These are phyloP conservation scores for Cladosporium sphaerospermum DNA, from an alignment of 2,329 filamentous ascomycete species.

Conservation along the genomic window DNA sequence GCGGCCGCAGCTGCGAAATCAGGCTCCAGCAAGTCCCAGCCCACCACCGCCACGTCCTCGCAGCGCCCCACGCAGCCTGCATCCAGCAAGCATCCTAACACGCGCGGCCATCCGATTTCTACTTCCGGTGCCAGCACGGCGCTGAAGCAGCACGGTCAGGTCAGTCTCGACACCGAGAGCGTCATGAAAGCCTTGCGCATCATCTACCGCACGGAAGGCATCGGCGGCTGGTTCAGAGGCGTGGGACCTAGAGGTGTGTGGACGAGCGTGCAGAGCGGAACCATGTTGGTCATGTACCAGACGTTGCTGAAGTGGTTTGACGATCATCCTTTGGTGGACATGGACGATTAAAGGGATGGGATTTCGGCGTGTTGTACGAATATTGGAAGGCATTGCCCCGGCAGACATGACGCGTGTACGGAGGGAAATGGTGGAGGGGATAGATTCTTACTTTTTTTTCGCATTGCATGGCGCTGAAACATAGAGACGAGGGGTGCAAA, in stretches of 20 bases:
- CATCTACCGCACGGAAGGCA: constrained; percentile 84
- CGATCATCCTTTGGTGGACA: constrained; percentile 36
- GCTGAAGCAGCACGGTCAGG: constrained; percentile 69
- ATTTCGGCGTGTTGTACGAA: background rate
- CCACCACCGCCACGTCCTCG: constrained; percentile 8
- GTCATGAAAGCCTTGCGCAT: constrained; percentile 76
- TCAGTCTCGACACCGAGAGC: constrained; percentile 80
- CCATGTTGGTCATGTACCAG: constrained; percentile 95
- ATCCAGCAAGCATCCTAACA: constrained; percentile 12
- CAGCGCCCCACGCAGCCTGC: constrained; percentile 11
- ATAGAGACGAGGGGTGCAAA: background rate
- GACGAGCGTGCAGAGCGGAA: constrained; percentile 95
- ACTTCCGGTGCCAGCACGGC: constrained; percentile 85
- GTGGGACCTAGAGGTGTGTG: constrained; percentile 89
- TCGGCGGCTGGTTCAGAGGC: constrained; percentile 87
- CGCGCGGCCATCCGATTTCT: constrained; percentile 53
- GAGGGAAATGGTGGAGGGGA: no score
- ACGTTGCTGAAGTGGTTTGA: constrained; percentile 74
- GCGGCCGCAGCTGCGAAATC: constrained; percentile 5
- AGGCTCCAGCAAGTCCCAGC: background rate
- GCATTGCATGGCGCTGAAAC: constrained; percentile 9
- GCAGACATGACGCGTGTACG: no score
- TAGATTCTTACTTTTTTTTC: no score
- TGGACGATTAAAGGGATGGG: constrained; percentile 2
- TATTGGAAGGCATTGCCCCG: background rate